A percentile compares a stretch with the other conserved stretches of the same genome.
Conservation (phyloP, 106 monocot genomes). For the Acanthochlamys bracteata region DNA sequence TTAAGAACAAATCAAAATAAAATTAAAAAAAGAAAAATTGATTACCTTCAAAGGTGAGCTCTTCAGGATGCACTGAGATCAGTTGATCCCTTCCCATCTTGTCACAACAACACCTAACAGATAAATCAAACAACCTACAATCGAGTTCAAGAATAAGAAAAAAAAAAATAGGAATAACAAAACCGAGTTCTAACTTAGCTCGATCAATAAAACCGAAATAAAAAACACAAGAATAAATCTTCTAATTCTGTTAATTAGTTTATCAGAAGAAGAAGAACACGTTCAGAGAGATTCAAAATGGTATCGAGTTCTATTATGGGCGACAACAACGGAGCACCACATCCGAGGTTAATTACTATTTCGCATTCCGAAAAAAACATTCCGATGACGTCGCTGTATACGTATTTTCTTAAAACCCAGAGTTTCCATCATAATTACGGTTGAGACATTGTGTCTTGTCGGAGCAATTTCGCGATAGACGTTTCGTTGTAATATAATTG, state of each 20-base stretch:
- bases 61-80: slow-evolving; percentile 61
- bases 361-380: too few relatives aligned
- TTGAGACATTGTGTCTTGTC: too few relatives aligned
- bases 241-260: too few relatives aligned
- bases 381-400: too few relatives aligned
- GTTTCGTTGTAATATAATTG: too few relatives aligned
- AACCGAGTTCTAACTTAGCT: neutral
- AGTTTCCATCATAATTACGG: too few relatives aligned
- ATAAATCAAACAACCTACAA: slow-evolving; percentile 1
- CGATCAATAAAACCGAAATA: neutral
- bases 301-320: slow-evolving; percentile 4
- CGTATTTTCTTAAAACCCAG: too few relatives aligned
- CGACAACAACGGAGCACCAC: slow-evolving; percentile 15
- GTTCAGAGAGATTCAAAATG: neutral
- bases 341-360: too few relatives aligned
- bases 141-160: neutral
- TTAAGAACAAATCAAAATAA: too few relatives aligned
- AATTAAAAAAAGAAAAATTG: neutral
- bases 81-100: slow-evolving; percentile 11
- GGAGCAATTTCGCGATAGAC: too few relatives aligned
- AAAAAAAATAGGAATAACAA: neutral
- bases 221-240: neutral
- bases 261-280: too few relatives aligned
- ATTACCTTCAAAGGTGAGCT: slow-evolving; percentile 59
- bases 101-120: neutral